Conservation (phyloP, 2,329 filamentous ascomycete species). For the Alternaria sp. region DNA sequence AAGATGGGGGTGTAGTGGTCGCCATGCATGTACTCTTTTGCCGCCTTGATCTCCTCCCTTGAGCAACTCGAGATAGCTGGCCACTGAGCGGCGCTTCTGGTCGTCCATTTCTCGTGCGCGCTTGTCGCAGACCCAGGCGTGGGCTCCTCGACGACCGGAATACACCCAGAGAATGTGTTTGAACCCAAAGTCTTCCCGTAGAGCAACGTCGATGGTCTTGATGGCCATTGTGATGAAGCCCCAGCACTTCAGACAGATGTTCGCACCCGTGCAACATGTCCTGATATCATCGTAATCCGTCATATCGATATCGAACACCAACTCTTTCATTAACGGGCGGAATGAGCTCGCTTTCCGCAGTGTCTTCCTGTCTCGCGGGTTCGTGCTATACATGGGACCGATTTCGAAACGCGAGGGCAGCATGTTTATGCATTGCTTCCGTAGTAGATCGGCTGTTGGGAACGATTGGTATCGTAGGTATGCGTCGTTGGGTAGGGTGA, state of each 20-base stretch:
- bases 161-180: constrained; percentile 98
- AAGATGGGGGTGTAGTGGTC: constrained; percentile 90
- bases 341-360: constrained; percentile 82
- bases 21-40: constrained; percentile 83
- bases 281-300: constrained; percentile 98
- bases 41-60: constrained; percentile 84
- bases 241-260: constrained; percentile 95
- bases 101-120: constrained; percentile 86
- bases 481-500: constrained; percentile 90
- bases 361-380: constrained; percentile 91
- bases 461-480: constrained; percentile 93
- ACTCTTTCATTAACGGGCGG: constrained; percentile 86
- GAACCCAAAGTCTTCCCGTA: constrained; percentile 96
- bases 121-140: constrained; percentile 98
- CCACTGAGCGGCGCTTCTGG: constrained; percentile 81
- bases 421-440: constrained; percentile 87
- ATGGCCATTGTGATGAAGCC: constrained; percentile 98
- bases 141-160: constrained; percentile 92
- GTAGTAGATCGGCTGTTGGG: constrained; percentile 73
- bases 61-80: constrained; percentile 89
- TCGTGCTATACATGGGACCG: constrained; percentile 93
- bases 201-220: constrained; percentile 84
- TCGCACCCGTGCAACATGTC: constrained; percentile 92
- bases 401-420: constrained; percentile 97
- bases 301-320: constrained; percentile 99